Evolutionary conservation across 2,329 filamentous ascomycete genomes (phyloP).

Genomic region (Zopfia rhizophila): DNA sequence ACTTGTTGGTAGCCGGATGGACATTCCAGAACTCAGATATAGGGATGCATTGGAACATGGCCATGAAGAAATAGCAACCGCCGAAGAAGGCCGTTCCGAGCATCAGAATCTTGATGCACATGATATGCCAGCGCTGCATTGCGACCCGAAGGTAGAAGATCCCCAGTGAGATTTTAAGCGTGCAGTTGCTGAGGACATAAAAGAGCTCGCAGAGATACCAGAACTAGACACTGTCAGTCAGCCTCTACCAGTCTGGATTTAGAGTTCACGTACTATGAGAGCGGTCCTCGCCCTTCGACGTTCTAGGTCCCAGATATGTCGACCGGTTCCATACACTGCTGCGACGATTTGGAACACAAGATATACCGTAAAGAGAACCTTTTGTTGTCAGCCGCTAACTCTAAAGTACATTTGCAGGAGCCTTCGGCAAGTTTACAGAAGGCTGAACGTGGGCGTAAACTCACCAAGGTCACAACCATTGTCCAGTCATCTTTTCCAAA

Average conservation of each 20-base stretch:
- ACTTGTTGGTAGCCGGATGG: slow-evolving; percentile 51
- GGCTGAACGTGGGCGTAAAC: too few relatives aligned
- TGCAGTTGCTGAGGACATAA: slow-evolving; percentile 61
- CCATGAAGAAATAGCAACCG: slow-evolving; percentile 61
- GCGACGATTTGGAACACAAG: slow-evolving; percentile 53
- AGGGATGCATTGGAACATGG: slow-evolving; percentile 65
- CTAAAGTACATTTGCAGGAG: too few relatives aligned
- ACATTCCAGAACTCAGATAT: slow-evolving; percentile 63
- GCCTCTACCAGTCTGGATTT: neutral
- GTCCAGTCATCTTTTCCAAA: slow-evolving; percentile 56
- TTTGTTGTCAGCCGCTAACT: slow-evolving; percentile 7
- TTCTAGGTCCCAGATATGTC: slow-evolving; percentile 47
- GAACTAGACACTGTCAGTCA: slow-evolving; percentile 44
- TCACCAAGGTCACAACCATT: slow-evolving; percentile 52
- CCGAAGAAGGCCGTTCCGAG: slow-evolving; percentile 58
- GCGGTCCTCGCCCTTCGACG: slow-evolving; percentile 41
- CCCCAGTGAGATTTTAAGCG: slow-evolving; percentile 63
- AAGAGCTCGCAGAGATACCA: slow-evolving; percentile 69
- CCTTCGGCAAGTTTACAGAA: too few relatives aligned
- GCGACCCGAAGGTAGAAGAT: slow-evolving; percentile 66
- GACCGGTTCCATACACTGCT: slow-evolving; percentile 52
- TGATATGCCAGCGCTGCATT: slow-evolving; percentile 56
- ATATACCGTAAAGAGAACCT: slow-evolving; percentile 54
- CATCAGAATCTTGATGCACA: slow-evolving; percentile 60
- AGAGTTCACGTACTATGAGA: slow-evolving; percentile 32